phyloP scores from a whole-genome alignment of 345 rosid species.

The Eucalyptus rudis region DNA sequence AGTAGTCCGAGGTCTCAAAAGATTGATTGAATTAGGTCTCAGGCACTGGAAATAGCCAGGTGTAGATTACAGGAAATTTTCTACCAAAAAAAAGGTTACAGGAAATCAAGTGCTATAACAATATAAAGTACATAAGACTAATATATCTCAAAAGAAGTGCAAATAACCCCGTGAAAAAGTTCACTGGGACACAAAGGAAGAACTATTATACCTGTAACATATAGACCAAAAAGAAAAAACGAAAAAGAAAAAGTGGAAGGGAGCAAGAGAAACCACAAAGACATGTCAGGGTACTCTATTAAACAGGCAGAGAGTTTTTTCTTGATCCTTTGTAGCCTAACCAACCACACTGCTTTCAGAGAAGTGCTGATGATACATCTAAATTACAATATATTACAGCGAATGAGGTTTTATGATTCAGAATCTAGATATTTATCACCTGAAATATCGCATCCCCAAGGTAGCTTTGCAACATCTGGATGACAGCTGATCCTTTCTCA shows the following conservation, averaged over 20 bases:
- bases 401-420: neutral
- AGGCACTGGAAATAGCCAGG: neutral
- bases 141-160: neutral
- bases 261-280: neutral
- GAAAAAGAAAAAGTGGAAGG: neutral
- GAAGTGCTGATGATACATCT: neutral
- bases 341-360: neutral
- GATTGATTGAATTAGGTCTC: neutral
- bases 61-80: neutral
- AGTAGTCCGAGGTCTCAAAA: neutral
- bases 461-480: constrained; percentile 25
- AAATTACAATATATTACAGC: neutral
- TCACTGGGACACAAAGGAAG: neutral
- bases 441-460: constrained; percentile 20
- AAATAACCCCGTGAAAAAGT: neutral
- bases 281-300: neutral
- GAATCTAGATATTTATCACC: neutral
- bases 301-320: neutral
- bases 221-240: neutral
- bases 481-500: constrained; percentile 26
- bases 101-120: neutral
- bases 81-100: neutral
- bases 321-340: neutral
- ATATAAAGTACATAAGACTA: neutral
- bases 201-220: neutral